Base-by-base conservation (phyloP, 768 basidiomycete genomes). In the Mycena rosella region DNA sequence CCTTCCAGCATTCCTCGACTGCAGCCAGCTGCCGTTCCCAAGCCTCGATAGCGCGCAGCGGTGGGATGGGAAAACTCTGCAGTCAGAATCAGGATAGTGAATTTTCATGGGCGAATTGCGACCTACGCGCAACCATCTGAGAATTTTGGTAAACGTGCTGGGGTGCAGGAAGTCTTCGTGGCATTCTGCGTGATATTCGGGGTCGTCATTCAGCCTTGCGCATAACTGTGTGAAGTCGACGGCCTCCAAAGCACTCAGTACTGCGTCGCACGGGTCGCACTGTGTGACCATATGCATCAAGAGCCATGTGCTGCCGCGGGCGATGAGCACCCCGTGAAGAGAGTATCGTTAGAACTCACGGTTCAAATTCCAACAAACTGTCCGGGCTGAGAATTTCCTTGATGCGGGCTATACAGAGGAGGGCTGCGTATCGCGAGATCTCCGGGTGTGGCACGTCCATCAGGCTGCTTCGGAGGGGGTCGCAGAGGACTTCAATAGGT, bases 371-470 rank as follows among this genome's bases (percentile, higher is more conserved):
- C 32, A 32, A 30, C 5, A 53, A 62, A 22, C 27, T 10, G 20
- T 48, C 36, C 36, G 44, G 14, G 17, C 8, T 3, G 20, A 63
- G 32, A 7, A 47, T 22, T 9, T 47, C 44, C 3, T 52, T 53
- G 30, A 63, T 45, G 24, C 53, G 53, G 24, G 32, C 26, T 15
- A 63, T 55, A n/a, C 62, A 63, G 8, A 14, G 45, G 7, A 63
- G 26, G 17, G 62, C 40, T 3, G 15, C 13, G 14, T 30, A 45
- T 17, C 30, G 34, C 14, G 24, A 8, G 8, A 22, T 36, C 20
- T 47, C 42, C 18, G 38, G 10, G 26, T 24, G 45, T 0, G 30
- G 5, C 11, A 20, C 29, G 15, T 24, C 38, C 51, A 61, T 13
- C 2, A 5, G 18, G 2, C 38, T 26, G 14, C 24, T 36, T 47